A percentile compares a stretch with the other conserved stretches of the same genome.
Conservation (phyloP, 805 yeast species). For the Ogataea zsoltii region DNA sequence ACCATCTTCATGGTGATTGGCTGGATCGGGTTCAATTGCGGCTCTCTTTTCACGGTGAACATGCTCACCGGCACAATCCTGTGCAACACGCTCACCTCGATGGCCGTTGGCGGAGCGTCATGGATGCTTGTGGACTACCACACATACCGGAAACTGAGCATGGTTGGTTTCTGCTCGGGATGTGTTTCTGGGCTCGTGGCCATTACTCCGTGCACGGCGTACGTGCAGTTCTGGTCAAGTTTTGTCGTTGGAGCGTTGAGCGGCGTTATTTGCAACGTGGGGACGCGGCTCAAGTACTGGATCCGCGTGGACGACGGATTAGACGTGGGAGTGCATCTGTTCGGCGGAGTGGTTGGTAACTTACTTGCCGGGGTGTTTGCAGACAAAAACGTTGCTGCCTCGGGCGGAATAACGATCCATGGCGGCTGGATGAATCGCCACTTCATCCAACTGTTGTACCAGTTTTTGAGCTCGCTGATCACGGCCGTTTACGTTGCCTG, state of each 20-base stretch:
- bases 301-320: conserved; percentile 80
- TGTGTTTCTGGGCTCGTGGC: conserved; percentile 90
- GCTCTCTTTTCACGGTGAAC: conserved; percentile 75
- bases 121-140: conserved; percentile 74
- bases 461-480: conserved; percentile 41
- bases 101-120: conserved; percentile 76
- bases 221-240: conserved; percentile 82
- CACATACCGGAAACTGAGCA: conserved; percentile 72
- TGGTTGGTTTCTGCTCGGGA: conserved; percentile 92
- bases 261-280: conserved; percentile 77
- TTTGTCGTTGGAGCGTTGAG: conserved; percentile 74
- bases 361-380: conserved; percentile 81
- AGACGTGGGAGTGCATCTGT: conserved; percentile 93
- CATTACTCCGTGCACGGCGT: conserved; percentile 91
- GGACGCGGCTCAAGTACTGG: conserved; percentile 78
- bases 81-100: conserved; percentile 79
- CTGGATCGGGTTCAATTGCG: conserved; percentile 91
- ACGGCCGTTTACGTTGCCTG: conserved; percentile 68
- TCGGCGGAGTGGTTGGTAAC: conserved; percentile 85
- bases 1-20: conserved; percentile 81
- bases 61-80: conserved; percentile 76
- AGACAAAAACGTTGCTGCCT: conserved; percentile 65
- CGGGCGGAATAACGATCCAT: conserved; percentile 65
- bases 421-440: conserved; percentile 92
- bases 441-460: conserved; percentile 82